Evolutionary conservation across 345 rosid species (phyloP).

Genomic region (Melaleuca alternifolia): DNA sequence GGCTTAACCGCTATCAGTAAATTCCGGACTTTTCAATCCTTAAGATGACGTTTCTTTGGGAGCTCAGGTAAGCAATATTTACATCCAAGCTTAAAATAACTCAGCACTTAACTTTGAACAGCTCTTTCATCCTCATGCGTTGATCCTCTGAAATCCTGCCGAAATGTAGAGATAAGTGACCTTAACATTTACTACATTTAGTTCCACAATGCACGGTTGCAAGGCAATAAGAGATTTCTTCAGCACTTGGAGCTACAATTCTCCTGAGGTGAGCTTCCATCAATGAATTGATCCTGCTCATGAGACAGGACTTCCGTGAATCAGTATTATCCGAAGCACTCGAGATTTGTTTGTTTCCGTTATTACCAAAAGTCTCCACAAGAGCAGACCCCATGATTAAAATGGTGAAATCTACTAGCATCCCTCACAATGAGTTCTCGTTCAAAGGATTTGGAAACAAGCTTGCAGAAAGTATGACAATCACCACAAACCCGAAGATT

Average conservation of each 20-base stretch:
- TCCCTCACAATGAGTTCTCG: conserved; percentile 66
- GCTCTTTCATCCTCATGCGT: neutral
- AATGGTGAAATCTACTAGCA: conserved; percentile 84
- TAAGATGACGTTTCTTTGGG: neutral
- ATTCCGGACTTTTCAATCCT: neutral
- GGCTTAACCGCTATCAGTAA: neutral
- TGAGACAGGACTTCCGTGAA: neutral
- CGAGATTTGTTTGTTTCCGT: neutral
- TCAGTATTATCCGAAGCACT: neutral
- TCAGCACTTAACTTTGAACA: neutral
- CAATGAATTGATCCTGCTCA: neutral
- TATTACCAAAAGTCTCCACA: conserved; percentile 75
- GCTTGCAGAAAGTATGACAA: conserved; percentile 73
- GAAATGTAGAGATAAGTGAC: neutral
- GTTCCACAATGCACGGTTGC: neutral
- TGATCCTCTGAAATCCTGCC: neutral
- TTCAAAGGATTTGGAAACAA: conserved; percentile 47
- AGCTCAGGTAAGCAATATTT: neutral
- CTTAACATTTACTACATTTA: neutral
- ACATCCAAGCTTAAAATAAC: neutral
- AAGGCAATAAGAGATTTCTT: neutral
- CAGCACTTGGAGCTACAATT: neutral
- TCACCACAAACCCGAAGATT: conserved; percentile 75
- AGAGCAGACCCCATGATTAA: conserved; percentile 66
- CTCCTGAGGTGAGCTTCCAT: neutral